Conservation (phyloP, 306 rosid genomes). For the Prunus mira region DNA sequence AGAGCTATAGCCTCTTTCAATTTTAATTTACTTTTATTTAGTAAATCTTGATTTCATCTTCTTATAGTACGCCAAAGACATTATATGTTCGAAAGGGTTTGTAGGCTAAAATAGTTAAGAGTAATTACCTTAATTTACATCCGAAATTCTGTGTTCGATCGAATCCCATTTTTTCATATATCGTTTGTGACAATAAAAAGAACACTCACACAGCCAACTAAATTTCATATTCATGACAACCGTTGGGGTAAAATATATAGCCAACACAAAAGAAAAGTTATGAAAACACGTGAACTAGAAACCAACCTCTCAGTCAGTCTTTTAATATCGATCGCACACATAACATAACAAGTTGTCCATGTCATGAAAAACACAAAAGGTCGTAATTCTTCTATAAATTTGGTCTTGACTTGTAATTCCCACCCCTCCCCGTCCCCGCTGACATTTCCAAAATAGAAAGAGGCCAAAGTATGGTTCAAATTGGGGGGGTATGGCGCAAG, state of each 20-base stretch:
- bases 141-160: fast-evolving
- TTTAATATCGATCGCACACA: not conserved
- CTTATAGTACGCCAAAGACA: not conserved
- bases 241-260: too few species aligned
- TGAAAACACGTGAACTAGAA: not conserved
- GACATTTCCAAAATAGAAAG: not conserved
- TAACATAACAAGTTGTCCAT: not conserved
- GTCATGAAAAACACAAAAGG: not conserved
- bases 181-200: too few species aligned
- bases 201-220: too few species aligned
- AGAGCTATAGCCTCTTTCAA: too few species aligned
- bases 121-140: fast-evolving
- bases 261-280: not conserved
- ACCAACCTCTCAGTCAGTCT: not conserved
- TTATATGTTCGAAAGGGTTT: too few species aligned
- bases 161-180: fast-evolving
- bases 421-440: not conserved
- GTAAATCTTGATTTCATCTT: not conserved
- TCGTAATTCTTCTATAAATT: not conserved
- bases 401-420: not conserved
- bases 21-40: too few species aligned
- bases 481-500: not conserved
- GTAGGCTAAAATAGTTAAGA: too few species aligned
- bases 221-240: too few species aligned
- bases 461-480: not conserved